Base-by-base conservation (phyloP, 495 filamentous ascomycete species). In the Penicillium chermesinum region DNA sequence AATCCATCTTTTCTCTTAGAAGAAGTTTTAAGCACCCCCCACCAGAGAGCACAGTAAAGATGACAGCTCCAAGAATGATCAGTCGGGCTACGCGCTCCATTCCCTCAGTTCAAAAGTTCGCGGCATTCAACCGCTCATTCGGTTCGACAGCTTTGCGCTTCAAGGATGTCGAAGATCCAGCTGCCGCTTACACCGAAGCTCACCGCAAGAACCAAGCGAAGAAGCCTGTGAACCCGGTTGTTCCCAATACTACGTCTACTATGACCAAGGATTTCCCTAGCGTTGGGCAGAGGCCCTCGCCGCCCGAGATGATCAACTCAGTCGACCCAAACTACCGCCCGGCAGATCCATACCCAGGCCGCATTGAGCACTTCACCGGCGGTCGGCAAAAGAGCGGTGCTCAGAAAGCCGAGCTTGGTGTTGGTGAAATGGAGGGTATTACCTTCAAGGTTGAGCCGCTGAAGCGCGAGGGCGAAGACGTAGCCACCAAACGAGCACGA, bases 401-500 rank as follows among this genome's bases (percentile, higher is more conserved):
- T 6, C 77, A 75, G 42, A 70, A 72, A 46, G 65, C 73, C n/a
- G 93, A 96, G 48, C 77, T 97, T 41, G 86, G 71, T 2, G 90
- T 97, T 48, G 93, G 93, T 48, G 91, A 96, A 73, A 83, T 97
- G 66, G 81, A 93, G 53, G 88, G 89, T 55, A 89, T 83, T 37
- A 83, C 78, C 20, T 95, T 97, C 71, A 87, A 83, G 60, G 81
- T 98, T 59, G 89, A 96, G 77, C 94, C 93, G 3, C 65, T 96
- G 47, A 77, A 86, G 45, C 75, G 93, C 34, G 74, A 70, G 5
- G 89, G 88, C 41, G 93, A 98, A 67, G 86, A 91, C 71, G 69
- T 73, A 3, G 72, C 75, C 35, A 97, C 90, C 14, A 94, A 85
- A 81, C 79, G 89, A 25, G 91, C 93, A 15, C 83, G 93, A 42